phyloP scores from a whole-genome alignment of 129 eudicot species.

The Pittosporum tobira region DNA sequence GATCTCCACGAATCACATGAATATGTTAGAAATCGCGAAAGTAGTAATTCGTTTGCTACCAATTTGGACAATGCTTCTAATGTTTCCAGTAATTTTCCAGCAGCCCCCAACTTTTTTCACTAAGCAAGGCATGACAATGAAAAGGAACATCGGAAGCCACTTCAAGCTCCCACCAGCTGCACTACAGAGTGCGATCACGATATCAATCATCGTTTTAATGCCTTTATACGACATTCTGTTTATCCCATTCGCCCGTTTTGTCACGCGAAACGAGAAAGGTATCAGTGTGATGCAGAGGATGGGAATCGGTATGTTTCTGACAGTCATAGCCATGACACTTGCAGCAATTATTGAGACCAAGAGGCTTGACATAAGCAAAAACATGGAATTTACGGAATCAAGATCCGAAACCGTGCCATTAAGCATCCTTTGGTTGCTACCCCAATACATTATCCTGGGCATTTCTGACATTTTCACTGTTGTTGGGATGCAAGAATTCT shows the following conservation, averaged over 20 bases:
- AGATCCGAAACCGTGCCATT: conserved; percentile 18
- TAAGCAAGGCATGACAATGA: conserved; percentile 94
- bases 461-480: conserved; percentile 90
- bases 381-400: not conserved
- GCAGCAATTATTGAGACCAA: conserved; percentile 69
- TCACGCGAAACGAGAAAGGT: conserved; percentile 64
- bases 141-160: conserved; percentile 55
- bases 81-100: conserved; percentile 96
- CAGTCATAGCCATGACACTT: conserved; percentile 78
- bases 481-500: conserved; percentile 95
- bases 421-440: conserved; percentile 78
- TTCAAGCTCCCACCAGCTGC: conserved; percentile 98
- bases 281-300: conserved; percentile 77
- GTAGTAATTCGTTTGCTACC: conserved; percentile 59
- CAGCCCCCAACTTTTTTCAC: conserved; percentile 92
- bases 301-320: conserved; percentile 84
- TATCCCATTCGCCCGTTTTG: conserved; percentile 48
- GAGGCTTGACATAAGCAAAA: conserved; percentile 28
- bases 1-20: conserved; percentile 17
- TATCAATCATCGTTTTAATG: conserved; percentile 79
- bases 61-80: conserved; percentile 69
- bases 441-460: conserved; percentile 72
- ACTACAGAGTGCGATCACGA: conserved; percentile 79
- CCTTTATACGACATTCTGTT: conserved; percentile 68
- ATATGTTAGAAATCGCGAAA: conserved; percentile 34